A percentile compares a stretch with the other conserved stretches of the same genome.
These are phyloP conservation scores for Sedum album DNA, from an alignment of 164 flowering plant genomes.

Conservation along the genomic window DNA sequence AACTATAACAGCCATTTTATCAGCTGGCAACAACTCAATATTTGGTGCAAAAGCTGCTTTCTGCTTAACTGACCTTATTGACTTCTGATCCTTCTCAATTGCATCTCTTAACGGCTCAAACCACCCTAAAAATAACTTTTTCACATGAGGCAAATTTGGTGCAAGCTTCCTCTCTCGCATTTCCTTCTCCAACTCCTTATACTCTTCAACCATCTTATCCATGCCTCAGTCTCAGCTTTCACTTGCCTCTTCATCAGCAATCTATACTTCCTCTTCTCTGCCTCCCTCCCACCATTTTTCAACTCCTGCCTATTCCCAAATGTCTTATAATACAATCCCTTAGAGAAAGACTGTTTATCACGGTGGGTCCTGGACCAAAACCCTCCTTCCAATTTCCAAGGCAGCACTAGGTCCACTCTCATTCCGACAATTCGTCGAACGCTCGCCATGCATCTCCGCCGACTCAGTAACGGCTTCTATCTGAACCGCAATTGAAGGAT, in stretches of 20 bases:
- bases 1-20: conserved; percentile 87
- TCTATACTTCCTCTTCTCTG: conserved; percentile 42
- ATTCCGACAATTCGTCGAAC: conserved; percentile 20
- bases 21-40: conserved; percentile 65
- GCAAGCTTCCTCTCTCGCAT: conserved; percentile 80
- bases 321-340: conserved; percentile 16
- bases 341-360: conserved; percentile 39
- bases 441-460: conserved; percentile 17
- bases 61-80: conserved; percentile 34
- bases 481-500: conserved; percentile 19
- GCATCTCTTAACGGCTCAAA: conserved; percentile 75
- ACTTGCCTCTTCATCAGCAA: conserved; percentile 65
- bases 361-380: conserved; percentile 61
- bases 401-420: conserved; percentile 11
- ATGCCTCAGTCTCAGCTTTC: conserved; percentile 78
- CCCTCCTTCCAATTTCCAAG: conserved; percentile 21
- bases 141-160: conserved; percentile 74
- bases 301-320: conserved; percentile 5
- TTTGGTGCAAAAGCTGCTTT: conserved; percentile 57
- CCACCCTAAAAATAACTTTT: conserved; percentile 73
- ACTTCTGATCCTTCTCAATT: conserved; percentile 54
- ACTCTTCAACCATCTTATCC: conserved; percentile 75
- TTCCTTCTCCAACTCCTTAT: conserved; percentile 57
- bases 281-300: conserved; percentile 26
- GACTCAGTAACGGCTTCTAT: conserved; percentile 31